Evolutionary conservation across 345 rosid species (phyloP).

Genomic region (Ricinus communis): DNA sequence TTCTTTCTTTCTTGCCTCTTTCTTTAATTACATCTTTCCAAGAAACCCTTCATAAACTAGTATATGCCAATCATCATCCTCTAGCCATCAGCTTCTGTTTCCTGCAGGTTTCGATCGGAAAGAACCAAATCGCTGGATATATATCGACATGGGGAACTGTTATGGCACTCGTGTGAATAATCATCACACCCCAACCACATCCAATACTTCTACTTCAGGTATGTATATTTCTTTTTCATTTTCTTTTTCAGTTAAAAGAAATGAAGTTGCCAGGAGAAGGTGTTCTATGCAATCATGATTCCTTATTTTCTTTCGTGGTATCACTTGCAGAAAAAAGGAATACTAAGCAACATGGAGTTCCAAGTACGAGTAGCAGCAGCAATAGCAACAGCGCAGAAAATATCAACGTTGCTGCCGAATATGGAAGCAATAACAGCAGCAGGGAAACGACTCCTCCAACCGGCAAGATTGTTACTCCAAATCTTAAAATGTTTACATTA

Average conservation of each 20-base stretch:
- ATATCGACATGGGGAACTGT: slow-evolving; percentile 18
- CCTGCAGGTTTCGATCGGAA: too few species aligned
- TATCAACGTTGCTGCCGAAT: background rate
- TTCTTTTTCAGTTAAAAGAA: too few species aligned
- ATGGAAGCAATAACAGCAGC: background rate
- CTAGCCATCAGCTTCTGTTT: too few species aligned
- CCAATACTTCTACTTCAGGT: slow-evolving; percentile 2
- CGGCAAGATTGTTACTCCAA: slow-evolving; percentile 27
- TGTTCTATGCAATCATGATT: too few species aligned
- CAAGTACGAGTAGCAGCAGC: too few species aligned
- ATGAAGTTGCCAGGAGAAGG: background rate
- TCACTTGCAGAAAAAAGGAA: too few species aligned
- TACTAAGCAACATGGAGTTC: too few species aligned
- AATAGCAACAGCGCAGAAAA: background rate
- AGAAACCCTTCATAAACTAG: too few species aligned
- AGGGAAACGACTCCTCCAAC: background rate
- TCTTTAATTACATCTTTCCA: too few species aligned
- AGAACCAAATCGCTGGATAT: background rate
- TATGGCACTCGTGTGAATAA: slow-evolving; percentile 2
- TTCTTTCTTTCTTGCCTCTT: too few species aligned
- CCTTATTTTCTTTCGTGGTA: too few species aligned
- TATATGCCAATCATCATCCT: too few species aligned
- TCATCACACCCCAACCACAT: background rate
- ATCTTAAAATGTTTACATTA: slow-evolving; percentile 56
- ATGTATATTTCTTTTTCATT: background rate